Base-by-base conservation (phyloP, 208 protist genomes). In the Trypanosoma vivax region DNA sequence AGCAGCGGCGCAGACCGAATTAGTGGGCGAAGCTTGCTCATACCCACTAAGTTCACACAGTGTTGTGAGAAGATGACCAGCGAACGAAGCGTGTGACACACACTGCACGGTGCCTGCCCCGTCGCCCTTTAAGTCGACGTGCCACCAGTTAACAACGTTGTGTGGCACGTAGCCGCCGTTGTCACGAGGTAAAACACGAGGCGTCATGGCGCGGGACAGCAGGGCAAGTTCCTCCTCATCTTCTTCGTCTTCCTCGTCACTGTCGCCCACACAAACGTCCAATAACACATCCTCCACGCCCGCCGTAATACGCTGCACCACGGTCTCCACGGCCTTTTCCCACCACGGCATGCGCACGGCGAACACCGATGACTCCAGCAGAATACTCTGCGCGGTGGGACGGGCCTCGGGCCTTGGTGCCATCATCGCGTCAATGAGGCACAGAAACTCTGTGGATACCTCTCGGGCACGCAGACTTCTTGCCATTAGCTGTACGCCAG, bases 341-440 rank as follows among this genome's bases (percentile, higher is more conserved):
- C 57, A 63, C 57, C 57, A 63, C 11, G 57, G 57, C 47, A 63
- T 41, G 6, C 57, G 57, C 38, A 76, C 34, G 21, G 38, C 63
- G 56, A 87, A 93, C n/a, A 79, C 31, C 5, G 57, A 27, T 9
- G 47, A 63, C 3, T 60, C 50, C 33, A 57, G 24, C 18, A 93
- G 65, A 39, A 90, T 50, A 41, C 33, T 27, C 49, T 81, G 67
- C 9, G 85, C 78, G 1, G 65, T 78, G 1, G 76, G 81, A 14
- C 85, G 73, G 29, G 69, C 51, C 1, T 46, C 59, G 1, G 79
- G 63, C 31, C 86, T 74, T 4, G 60, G 3, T 18, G 27, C 42
- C 51, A 93, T 68, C 68, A 86, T 84, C 42, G 60, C 39, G 34
- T 73, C 58, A 54, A 90, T 73, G 41, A 88, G 34, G 9, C 42